These are phyloP conservation scores for Boletus subcaerulescens DNA, from an alignment of 768 basidiomycete genomes.

Conservation along the genomic window DNA sequence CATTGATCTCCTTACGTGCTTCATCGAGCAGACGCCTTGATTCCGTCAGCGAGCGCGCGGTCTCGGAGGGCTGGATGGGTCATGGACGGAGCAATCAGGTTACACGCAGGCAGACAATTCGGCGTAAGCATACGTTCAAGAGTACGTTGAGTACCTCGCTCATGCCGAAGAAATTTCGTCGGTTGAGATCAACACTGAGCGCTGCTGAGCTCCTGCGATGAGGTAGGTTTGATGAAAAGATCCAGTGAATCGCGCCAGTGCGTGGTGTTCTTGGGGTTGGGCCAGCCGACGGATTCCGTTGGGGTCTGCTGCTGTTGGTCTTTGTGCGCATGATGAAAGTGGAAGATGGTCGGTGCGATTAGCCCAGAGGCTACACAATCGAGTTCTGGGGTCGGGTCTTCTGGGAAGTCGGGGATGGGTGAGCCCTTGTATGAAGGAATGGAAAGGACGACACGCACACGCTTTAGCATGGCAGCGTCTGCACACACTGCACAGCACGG, in stretches of 20 bases:
- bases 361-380: conserved; percentile 8
- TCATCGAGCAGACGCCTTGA: conserved; percentile 75
- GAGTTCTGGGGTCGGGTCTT: not conserved
- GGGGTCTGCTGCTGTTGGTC: conserved; percentile 22
- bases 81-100: conserved; percentile 11
- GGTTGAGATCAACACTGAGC: conserved; percentile 57
- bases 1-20: conserved; percentile 69
- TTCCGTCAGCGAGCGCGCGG: conserved; percentile 76
- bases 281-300: conserved; percentile 23
- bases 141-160: conserved; percentile 75
- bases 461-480: conserved; percentile 21
- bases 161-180: conserved; percentile 76
- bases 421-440: conserved; percentile 11
- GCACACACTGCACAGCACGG: conserved; percentile 23
- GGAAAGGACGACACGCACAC: conserved; percentile 23
- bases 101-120: not conserved
- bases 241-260: conserved; percentile 59
- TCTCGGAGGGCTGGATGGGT: conserved; percentile 63
- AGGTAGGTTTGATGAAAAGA: conserved; percentile 73
- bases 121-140: conserved; percentile 54
- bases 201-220: conserved; percentile 56
- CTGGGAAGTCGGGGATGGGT: conserved; percentile 4
- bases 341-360: conserved; percentile 10
- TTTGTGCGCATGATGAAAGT: conserved; percentile 25
- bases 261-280: conserved; percentile 30